These are phyloP conservation scores for Rhodotorula glutinis DNA, from an alignment of 1,284 basidiomycete species.

Conservation along the genomic window DNA sequence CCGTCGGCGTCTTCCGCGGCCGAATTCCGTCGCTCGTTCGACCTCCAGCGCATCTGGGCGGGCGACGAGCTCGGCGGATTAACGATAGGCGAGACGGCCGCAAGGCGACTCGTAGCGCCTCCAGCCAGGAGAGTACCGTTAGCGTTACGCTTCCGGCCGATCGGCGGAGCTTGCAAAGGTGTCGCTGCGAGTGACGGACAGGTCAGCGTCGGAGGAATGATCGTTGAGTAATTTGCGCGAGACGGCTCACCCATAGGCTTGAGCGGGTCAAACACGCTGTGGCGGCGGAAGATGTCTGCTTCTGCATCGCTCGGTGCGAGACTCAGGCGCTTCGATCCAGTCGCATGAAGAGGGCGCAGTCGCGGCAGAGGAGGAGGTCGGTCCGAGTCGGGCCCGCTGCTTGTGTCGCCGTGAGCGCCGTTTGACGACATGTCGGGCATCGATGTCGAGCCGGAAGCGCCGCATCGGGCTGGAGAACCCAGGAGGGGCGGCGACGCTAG, in stretches of 20 bases:
- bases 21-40: neutral
- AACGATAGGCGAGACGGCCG: slow-evolving; percentile 33
- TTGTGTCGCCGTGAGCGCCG: neutral
- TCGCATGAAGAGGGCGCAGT: slow-evolving; percentile 10
- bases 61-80: slow-evolving; percentile 31
- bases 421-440: slow-evolving; percentile 29
- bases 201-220: too few relatives aligned
- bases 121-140: slow-evolving; percentile 41
- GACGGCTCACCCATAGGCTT: slow-evolving; percentile 1
- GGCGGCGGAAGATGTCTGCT: neutral
- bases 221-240: too few relatives aligned
- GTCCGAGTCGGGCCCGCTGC: neutral
- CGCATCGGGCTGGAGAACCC: neutral
- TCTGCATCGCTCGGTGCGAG: neutral
- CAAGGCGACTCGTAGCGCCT: slow-evolving; percentile 23
- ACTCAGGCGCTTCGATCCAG: slow-evolving; percentile 4
- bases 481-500: neutral
- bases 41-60: slow-evolving; percentile 4
- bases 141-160: slow-evolving; percentile 41
- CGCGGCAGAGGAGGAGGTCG: slow-evolving; percentile 14
- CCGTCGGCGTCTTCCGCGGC: slow-evolving; percentile 26
- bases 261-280: neutral
- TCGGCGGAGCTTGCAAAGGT: neutral
- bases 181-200: neutral
- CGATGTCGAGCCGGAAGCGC: slow-evolving; percentile 9